A percentile compares a stretch with the other conserved stretches of the same genome.
Evolutionary conservation across 2,329 filamentous ascomycete genomes (phyloP).

Genomic region (Cladosporium sp.): DNA sequence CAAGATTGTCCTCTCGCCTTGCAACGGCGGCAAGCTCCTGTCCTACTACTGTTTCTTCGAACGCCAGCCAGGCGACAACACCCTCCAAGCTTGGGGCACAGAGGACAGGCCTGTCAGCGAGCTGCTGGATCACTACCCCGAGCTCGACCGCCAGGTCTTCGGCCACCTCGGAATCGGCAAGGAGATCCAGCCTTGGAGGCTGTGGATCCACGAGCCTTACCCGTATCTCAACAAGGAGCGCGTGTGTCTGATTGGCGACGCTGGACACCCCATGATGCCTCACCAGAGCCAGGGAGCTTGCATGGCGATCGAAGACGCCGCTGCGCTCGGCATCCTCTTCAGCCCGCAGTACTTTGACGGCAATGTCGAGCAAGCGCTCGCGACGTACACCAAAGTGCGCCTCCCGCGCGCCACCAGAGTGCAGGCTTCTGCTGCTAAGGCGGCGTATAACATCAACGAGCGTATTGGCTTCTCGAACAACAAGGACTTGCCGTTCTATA

Average conservation of each 20-base stretch:
- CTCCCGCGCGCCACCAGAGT: slow-evolving; percentile 37
- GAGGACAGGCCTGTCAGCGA: slow-evolving; percentile 49
- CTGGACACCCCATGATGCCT: slow-evolving; percentile 62
- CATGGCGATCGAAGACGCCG: slow-evolving; percentile 65
- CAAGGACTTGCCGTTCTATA: slow-evolving; percentile 53
- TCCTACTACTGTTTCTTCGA: slow-evolving; percentile 71
- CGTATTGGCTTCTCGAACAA: slow-evolving; percentile 57
- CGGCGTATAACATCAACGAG: slow-evolving; percentile 38
- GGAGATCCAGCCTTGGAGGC: slow-evolving; percentile 61
- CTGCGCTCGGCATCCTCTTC: slow-evolving; percentile 60
- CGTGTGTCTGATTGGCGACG: slow-evolving; percentile 61
- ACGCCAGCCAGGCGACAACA: slow-evolving; percentile 56
- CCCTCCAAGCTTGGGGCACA: slow-evolving; percentile 55
- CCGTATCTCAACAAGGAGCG: slow-evolving; percentile 50
- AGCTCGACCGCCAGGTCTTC: slow-evolving; percentile 56
- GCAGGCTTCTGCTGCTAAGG: slow-evolving; percentile 33
- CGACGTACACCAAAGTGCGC: slow-evolving; percentile 34
- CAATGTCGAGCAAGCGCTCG: slow-evolving; percentile 30
- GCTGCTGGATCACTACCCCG: slow-evolving; percentile 56
- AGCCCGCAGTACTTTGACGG: slow-evolving; percentile 41
- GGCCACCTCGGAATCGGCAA: slow-evolving; percentile 56
- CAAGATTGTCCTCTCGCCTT: slow-evolving; percentile 68
- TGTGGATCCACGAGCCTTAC: slow-evolving; percentile 64
- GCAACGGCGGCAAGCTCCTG: slow-evolving; percentile 60
- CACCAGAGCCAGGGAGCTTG: slow-evolving; percentile 67